Conservation (phyloP, 345 rosid genomes). For the Syzygium jambos region DNA sequence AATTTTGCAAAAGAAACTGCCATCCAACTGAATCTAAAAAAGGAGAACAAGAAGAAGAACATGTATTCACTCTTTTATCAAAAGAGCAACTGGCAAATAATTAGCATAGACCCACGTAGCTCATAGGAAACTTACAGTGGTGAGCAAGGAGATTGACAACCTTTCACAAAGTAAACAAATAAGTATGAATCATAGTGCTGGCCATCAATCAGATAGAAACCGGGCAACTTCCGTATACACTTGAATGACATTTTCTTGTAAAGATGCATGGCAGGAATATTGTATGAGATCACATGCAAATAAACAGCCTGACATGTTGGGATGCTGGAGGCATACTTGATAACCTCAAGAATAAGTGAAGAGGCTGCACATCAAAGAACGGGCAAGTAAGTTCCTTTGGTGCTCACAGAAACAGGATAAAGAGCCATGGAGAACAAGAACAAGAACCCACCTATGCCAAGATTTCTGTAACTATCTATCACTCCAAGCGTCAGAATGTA, state of each 20-base stretch:
- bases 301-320: constrained; percentile 72
- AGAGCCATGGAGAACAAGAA: not conserved
- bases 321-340: constrained; percentile 61
- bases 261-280: constrained; percentile 73
- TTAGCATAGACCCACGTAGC: not conserved
- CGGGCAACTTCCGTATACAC: constrained; percentile 60
- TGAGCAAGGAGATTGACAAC: constrained; percentile 83
- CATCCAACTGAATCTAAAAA: not conserved
- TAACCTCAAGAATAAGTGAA: constrained; percentile 66
- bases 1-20: not conserved
- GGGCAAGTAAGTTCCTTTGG: not conserved
- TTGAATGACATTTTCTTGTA: constrained; percentile 87
- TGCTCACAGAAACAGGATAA: not conserved
- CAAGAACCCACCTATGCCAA: constrained; percentile 59
- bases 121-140: constrained; percentile 53
- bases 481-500: constrained; percentile 92
- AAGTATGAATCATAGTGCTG: constrained; percentile 79
- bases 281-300: constrained; percentile 92
- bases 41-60: not conserved
- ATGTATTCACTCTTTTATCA: not conserved
- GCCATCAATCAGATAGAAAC: constrained; percentile 71
- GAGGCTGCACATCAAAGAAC: constrained; percentile 46
- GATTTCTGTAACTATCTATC: constrained; percentile 65
- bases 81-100: not conserved
- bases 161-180: constrained; percentile 78